These are phyloP conservation scores for Fusarium gaditjirri DNA, from an alignment of 2,329 filamentous ascomycete genomes.

Conservation along the genomic window DNA sequence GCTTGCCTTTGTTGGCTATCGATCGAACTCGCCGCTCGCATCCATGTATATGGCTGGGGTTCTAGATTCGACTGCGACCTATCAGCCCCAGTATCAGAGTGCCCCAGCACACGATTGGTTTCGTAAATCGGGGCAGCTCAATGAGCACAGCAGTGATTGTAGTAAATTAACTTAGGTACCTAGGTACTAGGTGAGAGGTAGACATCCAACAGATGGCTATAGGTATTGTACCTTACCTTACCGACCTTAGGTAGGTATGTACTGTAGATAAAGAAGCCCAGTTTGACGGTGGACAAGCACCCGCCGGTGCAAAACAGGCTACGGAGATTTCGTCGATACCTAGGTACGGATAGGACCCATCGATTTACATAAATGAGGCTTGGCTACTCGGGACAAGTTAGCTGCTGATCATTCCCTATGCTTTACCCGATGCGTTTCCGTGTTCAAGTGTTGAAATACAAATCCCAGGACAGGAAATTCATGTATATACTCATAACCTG, in stretches of 20 bases:
- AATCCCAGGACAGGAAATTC: not conserved
- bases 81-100: not conserved
- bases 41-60: conserved; percentile 15
- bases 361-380: conserved; percentile 4
- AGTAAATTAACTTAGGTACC: not conserved
- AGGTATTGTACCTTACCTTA: not conserved
- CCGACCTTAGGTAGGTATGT: no score
- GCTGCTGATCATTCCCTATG: conserved; percentile 16
- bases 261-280: not conserved
- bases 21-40: conserved; percentile 7
- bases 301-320: conserved; percentile 21
- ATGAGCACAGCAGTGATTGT: not conserved
- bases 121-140: not conserved
- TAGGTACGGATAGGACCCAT: not conserved
- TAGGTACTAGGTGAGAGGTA: not conserved
- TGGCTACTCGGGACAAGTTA: conserved; percentile 8
- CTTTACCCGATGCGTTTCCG: not conserved
- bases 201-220: not conserved
- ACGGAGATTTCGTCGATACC: conserved; percentile 35
- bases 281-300: not conserved
- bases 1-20: not conserved
- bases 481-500: not conserved
- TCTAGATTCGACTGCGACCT: conserved; percentile 4
- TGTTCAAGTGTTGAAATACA: not conserved
- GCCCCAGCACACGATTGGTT: not conserved